Conservation (phyloP, 2,329 filamentous ascomycete genomes). For the Pseudocercospora cruenta region DNA sequence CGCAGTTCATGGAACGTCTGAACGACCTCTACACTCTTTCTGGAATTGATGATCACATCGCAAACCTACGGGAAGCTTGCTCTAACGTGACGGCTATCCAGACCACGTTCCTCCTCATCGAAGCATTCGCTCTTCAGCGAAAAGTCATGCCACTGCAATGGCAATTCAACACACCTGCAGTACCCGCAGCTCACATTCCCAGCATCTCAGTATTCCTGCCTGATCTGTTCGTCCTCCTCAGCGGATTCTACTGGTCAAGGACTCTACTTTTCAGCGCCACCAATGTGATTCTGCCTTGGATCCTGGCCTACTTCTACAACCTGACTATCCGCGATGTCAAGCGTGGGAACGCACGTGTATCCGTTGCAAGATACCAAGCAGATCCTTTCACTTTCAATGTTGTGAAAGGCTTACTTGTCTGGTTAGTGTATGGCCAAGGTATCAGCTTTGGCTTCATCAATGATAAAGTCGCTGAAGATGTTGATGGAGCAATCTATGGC, state of each 20-base stretch:
- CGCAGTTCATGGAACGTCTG: conserved; percentile 68
- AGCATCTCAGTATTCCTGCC: conserved; percentile 68
- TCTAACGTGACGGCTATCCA: conserved; percentile 76
- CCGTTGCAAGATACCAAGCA: conserved; percentile 61
- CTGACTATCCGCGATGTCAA: conserved; percentile 64
- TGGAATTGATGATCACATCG: conserved; percentile 67
- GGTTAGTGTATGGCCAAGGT: conserved; percentile 75
- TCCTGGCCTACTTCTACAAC: conserved; percentile 89
- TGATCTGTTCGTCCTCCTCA: conserved; percentile 78
- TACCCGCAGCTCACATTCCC: conserved; percentile 39
- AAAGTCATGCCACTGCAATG: conserved; percentile 73
- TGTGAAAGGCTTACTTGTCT: conserved; percentile 79
- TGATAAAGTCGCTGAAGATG: conserved; percentile 61
- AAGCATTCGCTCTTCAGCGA: conserved; percentile 69
- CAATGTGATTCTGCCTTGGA: conserved; percentile 68
- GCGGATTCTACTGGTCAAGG: conserved; percentile 72
- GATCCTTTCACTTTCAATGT: conserved; percentile 92
- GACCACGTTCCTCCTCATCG: conserved; percentile 67
- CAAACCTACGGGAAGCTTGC: conserved; percentile 68
- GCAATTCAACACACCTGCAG: conserved; percentile 71
- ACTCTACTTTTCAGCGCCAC: conserved; percentile 76
- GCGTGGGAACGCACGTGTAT: conserved; percentile 38
- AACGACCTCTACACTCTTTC: conserved; percentile 66
- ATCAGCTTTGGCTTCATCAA: conserved; percentile 66
- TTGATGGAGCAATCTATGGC: conserved; percentile 70